Base-by-base conservation (phyloP, 2,329 filamentous ascomycete species). In the Aureobasidium sp. region DNA sequence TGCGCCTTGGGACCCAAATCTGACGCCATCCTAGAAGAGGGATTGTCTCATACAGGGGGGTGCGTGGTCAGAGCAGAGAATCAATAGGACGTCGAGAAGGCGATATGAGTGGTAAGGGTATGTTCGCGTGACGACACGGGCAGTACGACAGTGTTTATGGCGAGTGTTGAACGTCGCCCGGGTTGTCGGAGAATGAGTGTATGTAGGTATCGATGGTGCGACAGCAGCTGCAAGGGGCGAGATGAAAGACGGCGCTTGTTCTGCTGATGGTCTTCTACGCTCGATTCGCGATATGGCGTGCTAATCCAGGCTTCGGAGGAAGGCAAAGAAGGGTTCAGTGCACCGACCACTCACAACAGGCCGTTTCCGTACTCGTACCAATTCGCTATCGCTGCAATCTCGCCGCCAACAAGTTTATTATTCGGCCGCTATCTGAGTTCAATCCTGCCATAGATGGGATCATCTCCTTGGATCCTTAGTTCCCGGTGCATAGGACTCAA, bases 21-120 rank as follows among this genome's bases (percentile, higher is more conserved):
- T 59, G 45, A 45, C 57, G 45, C 57, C 57, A 59, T 59, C 54
- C 41, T 58, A n/a, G 54, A 30, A 9, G 42, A 58, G 42, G 21
- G 9, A 11, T 21, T 6, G 3, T 10, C 32, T 58, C 54, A 58
- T 58, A 39, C 54, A 48, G 42, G 42, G 42, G 42, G 9, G 53
- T 39, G 42, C 34, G 32, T 32, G 32, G 42, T 39, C 3, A 15
- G 30, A 15, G 41, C 27, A 16, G 37, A n/a, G 8, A 39, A 21
- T 27, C 30, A 16, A 48, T 5, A 30, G 37, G 15, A 52, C 41
- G 2, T 37, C 32, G 21, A 32, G 34, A 15, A 39, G 6, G 21
- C 29, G 25, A 27, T 27, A 9, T 34, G n/a, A 16, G 32, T 7
- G 25, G 30, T 21, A 36, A 36, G 0, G 41, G 29, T 3, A 30